Base-by-base conservation (phyloP, 176 grass and related monocot species). In the Thalia dealbata region DNA sequence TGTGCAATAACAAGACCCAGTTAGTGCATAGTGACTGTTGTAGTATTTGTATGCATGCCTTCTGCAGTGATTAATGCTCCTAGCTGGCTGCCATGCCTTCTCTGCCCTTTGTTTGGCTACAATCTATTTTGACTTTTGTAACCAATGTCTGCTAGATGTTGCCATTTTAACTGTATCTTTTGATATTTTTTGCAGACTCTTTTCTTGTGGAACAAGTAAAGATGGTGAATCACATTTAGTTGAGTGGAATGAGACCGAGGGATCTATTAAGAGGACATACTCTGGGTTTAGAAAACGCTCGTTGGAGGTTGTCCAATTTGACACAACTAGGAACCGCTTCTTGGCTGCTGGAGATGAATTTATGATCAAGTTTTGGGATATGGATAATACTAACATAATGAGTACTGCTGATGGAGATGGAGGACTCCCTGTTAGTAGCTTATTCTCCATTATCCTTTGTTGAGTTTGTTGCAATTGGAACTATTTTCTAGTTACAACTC, bases 221-320 rank as follows among this genome's bases (percentile, higher is more conserved):
- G 93, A 96, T 8, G 93, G 93, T 21, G 89, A 96, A 59, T 96
- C 93, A 12, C 93, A 96, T 84, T 84, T 96, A 75, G 93, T 96
- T 69, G 93, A 96, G 82, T 96, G 89, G 93, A 96, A 96, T 63
- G 93, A 96, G 83, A 85, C 82, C 50, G 92, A 96, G 80, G 93
- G 93, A 44, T 84, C 87, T 71, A 92, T 92, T 79, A 92, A 92
- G 42, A 87, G 87, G 75, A 96, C 87, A 44, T 96, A 92, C 71
- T 83, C 55, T 73, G 93, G 93, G 60, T 96, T 92, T 48, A 80
- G 93, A 75, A 96, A 96, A 77, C 84, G 86, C 10, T 92, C 93
- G 41, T 74, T 82, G 10, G 93, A 86, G 80, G 89, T 92, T 22
- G 89, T 96, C 55, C 93, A 92, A 71, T 96, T 92, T 78, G 93